Evolutionary conservation across 176 grass and related monocot genomes (phyloP), one percentile per base, ranked within the genome.

Genomic region (Bothriochloa decipiens): DNA sequence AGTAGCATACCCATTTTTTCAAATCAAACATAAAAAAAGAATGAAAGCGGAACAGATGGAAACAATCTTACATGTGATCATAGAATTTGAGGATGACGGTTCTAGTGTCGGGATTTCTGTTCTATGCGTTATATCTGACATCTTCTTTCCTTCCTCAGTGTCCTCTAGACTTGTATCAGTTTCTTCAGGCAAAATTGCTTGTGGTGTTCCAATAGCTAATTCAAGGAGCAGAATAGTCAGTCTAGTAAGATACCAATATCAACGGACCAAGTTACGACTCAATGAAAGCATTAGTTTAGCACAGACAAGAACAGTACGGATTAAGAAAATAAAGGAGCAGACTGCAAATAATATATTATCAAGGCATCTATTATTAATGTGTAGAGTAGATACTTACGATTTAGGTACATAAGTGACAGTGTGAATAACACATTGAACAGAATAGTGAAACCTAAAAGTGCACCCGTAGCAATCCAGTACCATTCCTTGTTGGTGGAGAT

Each of bases 341-440:
- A 20, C 58, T 42, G 58, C 65, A 11, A 46, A 58, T 46, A 72
- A 33, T 6, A 67, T 62, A 32, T 32, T 32, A 32, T 32, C 29
- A 32, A 32, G 29, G 29, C 29, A 32, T 32, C 29, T 32, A 7
- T 80, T 47, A 47, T 60, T 77, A 57, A 43, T 72, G 32, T 47
- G 37, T 35, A 75, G 75, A 79, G 85, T 50, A 82, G 20, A 40
- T 70, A 88, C 96, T 88, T 98, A 98, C 96, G 88, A 72, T 87
- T 98, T 47, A 98, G 87, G 75, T 83, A 92, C 80, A 88, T 95
- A 65, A 98, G 93, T 1, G 91, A 98, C 39, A 95, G 80, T 7
- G 93, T 90, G 83, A 98, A 98, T 58, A 98, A 84, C 71, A 95
- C 65, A 86, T 98, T 95, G 91, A 95, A 95, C 69, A 98, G 72